Percentiles rank a stretch among this genome's conserved stretches.
phyloP scores from a whole-genome alignment of 2,329 filamentous ascomycete genomes.

The Verticillium alfalfae region DNA sequence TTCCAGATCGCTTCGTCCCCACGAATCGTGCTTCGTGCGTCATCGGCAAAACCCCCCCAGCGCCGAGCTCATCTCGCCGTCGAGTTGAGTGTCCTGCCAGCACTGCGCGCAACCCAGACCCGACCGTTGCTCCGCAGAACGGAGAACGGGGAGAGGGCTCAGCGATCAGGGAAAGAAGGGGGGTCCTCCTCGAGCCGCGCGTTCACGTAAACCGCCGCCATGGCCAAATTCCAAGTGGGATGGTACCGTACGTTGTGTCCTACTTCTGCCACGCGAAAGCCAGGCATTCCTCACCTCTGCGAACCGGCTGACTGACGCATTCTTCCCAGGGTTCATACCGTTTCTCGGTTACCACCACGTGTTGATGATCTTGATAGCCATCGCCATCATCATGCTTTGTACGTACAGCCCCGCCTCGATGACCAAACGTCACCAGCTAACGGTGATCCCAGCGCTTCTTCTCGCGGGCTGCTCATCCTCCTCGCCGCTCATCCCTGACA shows the following conservation, averaged over 20 bases:
- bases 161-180: not conserved
- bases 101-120: slow-evolving; percentile 2
- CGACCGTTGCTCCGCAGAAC: slow-evolving; percentile 13
- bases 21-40: not conserved
- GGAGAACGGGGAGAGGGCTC: slow-evolving; percentile 12
- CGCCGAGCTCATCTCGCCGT: not conserved
- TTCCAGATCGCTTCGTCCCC: not conserved
- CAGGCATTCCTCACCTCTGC: not conserved
- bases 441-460: slow-evolving; percentile 61
- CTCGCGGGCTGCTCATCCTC: slow-evolving; percentile 95
- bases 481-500: slow-evolving; percentile 87
- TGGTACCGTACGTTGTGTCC: slow-evolving; percentile 39
- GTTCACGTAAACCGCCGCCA: slow-evolving; percentile 9
- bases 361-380: slow-evolving; percentile 92
- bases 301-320: slow-evolving; percentile 1
- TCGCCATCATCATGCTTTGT: slow-evolving; percentile 94
- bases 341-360: slow-evolving; percentile 77
- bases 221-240: slow-evolving; percentile 36
- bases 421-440: not conserved
- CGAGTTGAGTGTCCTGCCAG: not conserved
- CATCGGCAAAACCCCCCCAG: not conserved
- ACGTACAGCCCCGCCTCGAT: slow-evolving; percentile 32
- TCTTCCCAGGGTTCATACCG: slow-evolving; percentile 52
- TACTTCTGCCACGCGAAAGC: not conserved
- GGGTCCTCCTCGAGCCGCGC: slow-evolving; percentile 6